Percentiles rank a stretch among this genome's conserved stretches.
These are phyloP conservation scores for Colletotrichum musae DNA, from an alignment of 2,329 filamentous ascomycete genomes.

Conservation along the genomic window DNA sequence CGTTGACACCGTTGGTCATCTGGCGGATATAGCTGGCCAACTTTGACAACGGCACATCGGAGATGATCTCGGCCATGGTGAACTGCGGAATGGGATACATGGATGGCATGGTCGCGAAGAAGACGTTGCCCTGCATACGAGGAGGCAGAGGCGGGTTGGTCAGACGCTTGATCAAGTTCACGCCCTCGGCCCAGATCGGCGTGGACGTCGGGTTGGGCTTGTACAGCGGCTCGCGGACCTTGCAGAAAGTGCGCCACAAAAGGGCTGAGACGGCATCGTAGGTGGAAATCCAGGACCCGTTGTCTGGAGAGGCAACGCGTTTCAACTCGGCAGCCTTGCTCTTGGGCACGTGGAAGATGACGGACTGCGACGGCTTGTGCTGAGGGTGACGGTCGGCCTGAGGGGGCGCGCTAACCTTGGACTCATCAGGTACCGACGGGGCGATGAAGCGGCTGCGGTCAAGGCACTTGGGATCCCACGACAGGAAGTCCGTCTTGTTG, in stretches of 20 bases:
- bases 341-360: slow-evolving; percentile 60
- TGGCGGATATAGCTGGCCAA: slow-evolving; percentile 55
- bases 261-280: slow-evolving; percentile 60
- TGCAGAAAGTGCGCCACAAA: slow-evolving; percentile 56
- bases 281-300: slow-evolving; percentile 59
- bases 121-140: slow-evolving; percentile 54
- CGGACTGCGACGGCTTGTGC: slow-evolving; percentile 45
- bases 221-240: slow-evolving; percentile 52
- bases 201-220: slow-evolving; percentile 47
- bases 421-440: slow-evolving; percentile 44
- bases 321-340: slow-evolving; percentile 60
- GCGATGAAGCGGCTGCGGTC: slow-evolving; percentile 53
- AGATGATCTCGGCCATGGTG: slow-evolving; percentile 52
- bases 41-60: slow-evolving; percentile 51
- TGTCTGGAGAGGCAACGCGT: slow-evolving; percentile 49
- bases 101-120: slow-evolving; percentile 47
- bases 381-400: slow-evolving; percentile 48
- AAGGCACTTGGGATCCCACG: slow-evolving; percentile 53
- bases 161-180: slow-evolving; percentile 57
- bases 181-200: slow-evolving; percentile 53
- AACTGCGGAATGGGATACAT: slow-evolving; percentile 47
- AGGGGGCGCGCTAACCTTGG: slow-evolving; percentile 50
- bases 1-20: slow-evolving; percentile 52
- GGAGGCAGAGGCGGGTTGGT: slow-evolving; percentile 49
- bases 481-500: slow-evolving; percentile 48